Base-by-base conservation (phyloP, 2,329 filamentous ascomycete genomes). In the Cercospora nicotianae region DNA sequence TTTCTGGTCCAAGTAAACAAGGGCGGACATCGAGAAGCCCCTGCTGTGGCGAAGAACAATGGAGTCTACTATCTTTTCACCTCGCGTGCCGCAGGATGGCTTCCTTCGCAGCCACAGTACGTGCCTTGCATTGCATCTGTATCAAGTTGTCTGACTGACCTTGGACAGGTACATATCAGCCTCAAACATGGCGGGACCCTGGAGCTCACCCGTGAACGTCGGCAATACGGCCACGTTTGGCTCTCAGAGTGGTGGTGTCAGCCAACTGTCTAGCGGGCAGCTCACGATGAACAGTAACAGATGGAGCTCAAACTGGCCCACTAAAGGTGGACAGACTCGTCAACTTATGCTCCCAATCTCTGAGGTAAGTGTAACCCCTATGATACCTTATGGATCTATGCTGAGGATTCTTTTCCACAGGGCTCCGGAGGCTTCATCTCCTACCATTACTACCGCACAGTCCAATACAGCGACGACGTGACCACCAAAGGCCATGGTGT, bases 51-150 rank as follows among this genome's bases (percentile, higher is more conserved):
- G 16, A 68, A 68, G n/a, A 58, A 51, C 12, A 67, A 66, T 20
- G 65, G 63, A 2, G 63, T 51, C 30, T 73, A 67, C 45, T 73
- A 73, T 39, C 67, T 73, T 18, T 73, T 72, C 63, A 72, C 70
- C 3, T 70, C 66, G 1, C 53, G 69, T 8, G 72, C 72, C 7
- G 58, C 72, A 1, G 72, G 72, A 9, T 73, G 70, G 72, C 70
- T 71, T 18, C 72, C 72, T 3, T 72, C 70, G 1, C 55, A 63
- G 28, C 70, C 70, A 4, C 67, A 71, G 55, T 66, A n/a, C n/a
- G n/a, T n/a, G n/a, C n/a, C n/a, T n/a, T n/a, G n/a, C n/a, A n/a
- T n/a, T n/a, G n/a, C n/a, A n/a, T n/a, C n/a, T n/a, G n/a, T n/a
- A n/a, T n/a, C n/a, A n/a, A n/a, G n/a, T n/a, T n/a, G n/a, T n/a